Evolutionary conservation across 495 filamentous ascomycete species (phyloP), one percentile per base, ranked within the genome.

Genomic region (Penicillium egyptiacum): DNA sequence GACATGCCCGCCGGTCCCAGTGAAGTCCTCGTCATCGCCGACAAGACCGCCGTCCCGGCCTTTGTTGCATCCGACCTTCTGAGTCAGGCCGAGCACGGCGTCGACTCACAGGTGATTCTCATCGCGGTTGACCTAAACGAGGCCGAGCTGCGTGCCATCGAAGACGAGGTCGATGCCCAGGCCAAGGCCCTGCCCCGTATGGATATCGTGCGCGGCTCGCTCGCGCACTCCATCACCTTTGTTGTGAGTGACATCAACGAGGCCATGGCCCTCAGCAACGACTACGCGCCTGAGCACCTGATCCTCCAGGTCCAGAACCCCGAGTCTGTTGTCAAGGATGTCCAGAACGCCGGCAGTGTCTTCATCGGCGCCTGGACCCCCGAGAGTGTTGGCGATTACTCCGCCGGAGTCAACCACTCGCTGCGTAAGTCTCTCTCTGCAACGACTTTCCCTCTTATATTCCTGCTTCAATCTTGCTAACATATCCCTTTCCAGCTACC

Each of bases 1-100:
- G 94, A 98, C 69, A 98, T 98, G 94, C 94, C 94, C 11, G 94
- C 94, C 39, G 94, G 94, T 10, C 94, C 94, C 4, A 96, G 91
- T 43, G 94, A 98, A 71, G 93, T 98, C 3, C 84, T 98, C 7
- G 94, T 98, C 39, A 82, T 98, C 35, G 95, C 94, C n/a, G 94
- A 98, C 77, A 84, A 86, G 71, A 76, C 83, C 45, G 87, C 94
- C 30, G 95, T 93, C 67, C 95, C 94, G 3, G 91, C 90, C 0
- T 98, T 98, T 65, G 94, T 98, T 19, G 94, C 93, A 2, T 91
- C 90, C 8, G 94, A 98, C 68, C 82, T 98, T 7, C 80, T 98
- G 37, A 94, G 89, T 22, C 94, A 98, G 78, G 95, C 94, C 1
- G 94, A 98, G 71, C 94, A 98, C 72, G 94, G 94, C 46, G 86